These are phyloP conservation scores for Citrus reticulata DNA, from an alignment of 345 rosid species.

Conservation along the genomic window DNA sequence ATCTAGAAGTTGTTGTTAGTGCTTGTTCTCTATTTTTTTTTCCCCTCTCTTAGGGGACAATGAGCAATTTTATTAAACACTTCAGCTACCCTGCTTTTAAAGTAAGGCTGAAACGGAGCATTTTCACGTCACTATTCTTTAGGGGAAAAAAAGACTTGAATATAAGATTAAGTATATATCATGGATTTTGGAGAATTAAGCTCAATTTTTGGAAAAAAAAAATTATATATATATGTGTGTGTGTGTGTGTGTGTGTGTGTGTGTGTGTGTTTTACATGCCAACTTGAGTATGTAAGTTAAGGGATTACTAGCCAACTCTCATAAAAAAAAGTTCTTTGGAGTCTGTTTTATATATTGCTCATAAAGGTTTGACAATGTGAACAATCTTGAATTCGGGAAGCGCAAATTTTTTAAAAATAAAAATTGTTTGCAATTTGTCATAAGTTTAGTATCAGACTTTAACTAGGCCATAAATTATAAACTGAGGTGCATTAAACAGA, in stretches of 20 bases:
- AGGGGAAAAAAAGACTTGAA: background rate
- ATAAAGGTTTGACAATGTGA: background rate
- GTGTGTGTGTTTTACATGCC: background rate
- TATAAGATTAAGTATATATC: background rate
- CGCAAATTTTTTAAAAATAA: background rate
- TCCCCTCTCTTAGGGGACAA: background rate
- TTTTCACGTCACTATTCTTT: background rate
- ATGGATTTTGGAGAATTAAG: background rate
- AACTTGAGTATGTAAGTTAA: background rate
- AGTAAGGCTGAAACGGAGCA: background rate
- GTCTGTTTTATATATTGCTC: background rate
- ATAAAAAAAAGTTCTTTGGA: background rate
- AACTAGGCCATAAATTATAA: background rate
- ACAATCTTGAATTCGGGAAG: background rate
- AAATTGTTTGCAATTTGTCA: background rate
- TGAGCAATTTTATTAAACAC: background rate
- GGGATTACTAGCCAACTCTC: background rate
- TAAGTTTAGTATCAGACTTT: background rate
- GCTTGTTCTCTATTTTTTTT: background rate
- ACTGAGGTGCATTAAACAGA: background rate
- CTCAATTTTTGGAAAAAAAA: background rate
- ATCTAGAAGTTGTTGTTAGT: background rate
- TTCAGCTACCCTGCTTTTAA: background rate
- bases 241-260: rapidly evolving
- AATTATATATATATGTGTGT: too few relatives aligned